Evolutionary conservation across 805 yeast species (phyloP).

Genomic region (Candida methanosorbosa): DNA sequence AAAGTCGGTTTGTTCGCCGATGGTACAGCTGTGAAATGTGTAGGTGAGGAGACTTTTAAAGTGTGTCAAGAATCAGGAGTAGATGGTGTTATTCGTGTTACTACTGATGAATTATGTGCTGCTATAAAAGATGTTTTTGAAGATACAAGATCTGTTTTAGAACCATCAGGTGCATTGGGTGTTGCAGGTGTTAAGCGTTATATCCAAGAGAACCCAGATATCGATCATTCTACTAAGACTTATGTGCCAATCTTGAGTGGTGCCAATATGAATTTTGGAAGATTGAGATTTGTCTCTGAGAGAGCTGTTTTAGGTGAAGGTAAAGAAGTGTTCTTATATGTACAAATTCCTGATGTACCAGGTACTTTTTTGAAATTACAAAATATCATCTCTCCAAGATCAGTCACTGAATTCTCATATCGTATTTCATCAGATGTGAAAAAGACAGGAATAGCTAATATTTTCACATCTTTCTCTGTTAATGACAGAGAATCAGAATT

Average conservation of each 20-base stretch:
- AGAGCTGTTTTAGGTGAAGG: slow-evolving; percentile 99
- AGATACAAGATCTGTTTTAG: slow-evolving; percentile 89
- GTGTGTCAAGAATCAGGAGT: slow-evolving; percentile 60
- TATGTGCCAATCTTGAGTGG: slow-evolving; percentile 88
- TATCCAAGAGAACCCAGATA: slow-evolving; percentile 56
- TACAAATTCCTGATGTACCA: slow-evolving; percentile 86
- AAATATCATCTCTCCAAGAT: slow-evolving; percentile 72
- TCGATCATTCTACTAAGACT: slow-evolving; percentile 59
- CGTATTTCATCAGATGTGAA: slow-evolving; percentile 47
- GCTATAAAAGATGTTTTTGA: slow-evolving; percentile 95
- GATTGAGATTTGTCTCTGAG: slow-evolving; percentile 91
- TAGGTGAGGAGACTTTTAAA: slow-evolving; percentile 90
- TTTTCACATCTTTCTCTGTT: slow-evolving; percentile 84
- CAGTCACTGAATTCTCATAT: slow-evolving; percentile 91
- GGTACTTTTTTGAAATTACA: slow-evolving; percentile 83
- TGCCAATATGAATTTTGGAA: slow-evolving; percentile 97
- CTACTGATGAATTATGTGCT: slow-evolving; percentile 90
- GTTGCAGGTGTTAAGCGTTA: slow-evolving; percentile 93
- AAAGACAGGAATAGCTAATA: slow-evolving; percentile 48
- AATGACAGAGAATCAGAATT: slow-evolving; percentile 69
- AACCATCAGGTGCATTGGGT: slow-evolving; percentile 95
- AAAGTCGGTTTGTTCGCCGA: slow-evolving; percentile 97
- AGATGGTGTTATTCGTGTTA: slow-evolving; percentile 82
- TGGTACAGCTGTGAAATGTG: slow-evolving; percentile 89
- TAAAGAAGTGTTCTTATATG: slow-evolving; percentile 84